Base-by-base conservation (phyloP, 352 stramenopile species). In the Pilasporangium apinafurcum region DNA sequence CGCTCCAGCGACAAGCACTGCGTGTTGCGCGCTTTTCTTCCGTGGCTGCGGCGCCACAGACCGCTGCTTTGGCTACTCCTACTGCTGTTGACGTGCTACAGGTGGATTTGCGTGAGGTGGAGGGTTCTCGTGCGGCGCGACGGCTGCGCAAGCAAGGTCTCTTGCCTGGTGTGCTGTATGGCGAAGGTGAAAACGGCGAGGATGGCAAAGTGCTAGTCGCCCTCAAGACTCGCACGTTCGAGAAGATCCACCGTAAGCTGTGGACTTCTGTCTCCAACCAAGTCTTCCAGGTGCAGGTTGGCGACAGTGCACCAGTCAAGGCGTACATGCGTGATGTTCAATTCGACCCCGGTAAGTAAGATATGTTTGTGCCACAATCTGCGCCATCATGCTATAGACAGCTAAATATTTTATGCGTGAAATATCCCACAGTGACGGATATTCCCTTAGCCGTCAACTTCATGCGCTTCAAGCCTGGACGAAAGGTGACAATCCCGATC, bases 401-500 rank as follows among this genome's bases (percentile, higher is more conserved):
- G n/a, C 4, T 34, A 35, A 24, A 12, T 21, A n/a, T n/a, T n/a
- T n/a, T n/a, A n/a, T n/a, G n/a, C n/a, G n/a, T n/a, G n/a, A n/a
- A n/a, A n/a, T n/a, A n/a, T n/a, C 9, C 0, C 45, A 20, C 51
- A 80, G 82, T 95, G 20, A 92, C 67, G 42, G 83, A 95, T 38
- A 59, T 70, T 36, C 80, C 83, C 9, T 16, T 92, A 33, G 59
- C 78, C 27, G 84, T 95, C 36, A 97, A 98, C 71, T 98, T 96
- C 55, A 61, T 96, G 34, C 78, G 93, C 28, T 98, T 95, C 62
- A 88, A 95, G 58, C 77, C 90, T 5, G 84, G 79, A 14, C 83
- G 92, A 58, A 89, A 83, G 29, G 76, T 97, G 24, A 79, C 79
- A 29, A 95, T 98, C 51, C 93, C 93, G 22, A 80, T 98, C 48